phyloP scores from a whole-genome alignment of 1,284 basidiomycete species.

The Irpex sp. region DNA sequence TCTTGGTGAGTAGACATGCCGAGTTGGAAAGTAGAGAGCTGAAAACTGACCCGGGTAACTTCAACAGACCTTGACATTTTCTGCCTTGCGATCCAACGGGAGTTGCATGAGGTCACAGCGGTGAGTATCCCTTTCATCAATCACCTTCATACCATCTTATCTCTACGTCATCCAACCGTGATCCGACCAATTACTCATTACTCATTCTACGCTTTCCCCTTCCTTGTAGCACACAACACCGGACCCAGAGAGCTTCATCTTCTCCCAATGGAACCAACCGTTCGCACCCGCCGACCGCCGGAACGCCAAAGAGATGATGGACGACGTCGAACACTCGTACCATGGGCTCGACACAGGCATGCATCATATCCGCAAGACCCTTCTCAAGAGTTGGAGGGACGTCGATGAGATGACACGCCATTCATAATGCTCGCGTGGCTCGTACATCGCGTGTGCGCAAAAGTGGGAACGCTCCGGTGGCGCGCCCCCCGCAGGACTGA shows the following conservation, averaged over 20 bases:
- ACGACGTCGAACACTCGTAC: constrained; percentile 31
- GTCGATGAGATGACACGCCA: constrained; percentile 36
- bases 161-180: too few relatives aligned
- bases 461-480: not conserved
- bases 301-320: constrained; percentile 48
- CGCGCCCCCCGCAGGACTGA: not conserved
- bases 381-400: constrained; percentile 54
- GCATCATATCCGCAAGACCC: constrained; percentile 44
- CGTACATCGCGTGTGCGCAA: not conserved
- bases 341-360: constrained; percentile 40
- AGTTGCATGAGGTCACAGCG: constrained; percentile 67
- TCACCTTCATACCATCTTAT: not conserved
- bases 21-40: too few relatives aligned
- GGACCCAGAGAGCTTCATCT: constrained; percentile 48
- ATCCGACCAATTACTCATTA: too few relatives aligned
- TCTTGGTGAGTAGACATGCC: constrained; percentile 38
- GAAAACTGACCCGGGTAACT: not conserved
- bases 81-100: constrained; percentile 58
- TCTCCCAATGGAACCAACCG: constrained; percentile 55
- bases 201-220: not conserved
- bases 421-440: not conserved
- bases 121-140: constrained; percentile 33
- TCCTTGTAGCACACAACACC: constrained; percentile 45
- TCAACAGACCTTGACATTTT: constrained; percentile 57
- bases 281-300: constrained; percentile 64